These are phyloP conservation scores for Huntiella moniliformis DNA, from an alignment of 2,329 filamentous ascomycete species.

Conservation along the genomic window DNA sequence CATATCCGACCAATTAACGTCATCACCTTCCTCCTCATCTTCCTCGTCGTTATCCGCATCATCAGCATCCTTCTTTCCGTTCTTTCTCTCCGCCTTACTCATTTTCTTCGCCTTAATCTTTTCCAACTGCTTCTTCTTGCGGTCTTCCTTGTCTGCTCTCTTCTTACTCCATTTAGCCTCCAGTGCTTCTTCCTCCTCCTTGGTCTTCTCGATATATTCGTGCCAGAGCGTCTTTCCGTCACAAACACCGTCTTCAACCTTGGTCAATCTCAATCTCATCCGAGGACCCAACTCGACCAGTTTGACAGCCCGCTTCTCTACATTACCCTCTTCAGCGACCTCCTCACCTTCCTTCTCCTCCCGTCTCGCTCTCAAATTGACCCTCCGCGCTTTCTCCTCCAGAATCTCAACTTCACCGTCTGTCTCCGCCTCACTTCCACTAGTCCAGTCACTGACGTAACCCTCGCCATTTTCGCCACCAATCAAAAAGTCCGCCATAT, in stretches of 20 bases:
- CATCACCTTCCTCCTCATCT: conserved; percentile 22
- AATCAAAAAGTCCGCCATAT: conserved; percentile 88
- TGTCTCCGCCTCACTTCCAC: conserved; percentile 81
- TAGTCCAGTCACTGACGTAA: conserved; percentile 70
- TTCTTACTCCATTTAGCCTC: conserved; percentile 69
- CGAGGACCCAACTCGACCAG: conserved; percentile 81
- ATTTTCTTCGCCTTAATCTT: conserved; percentile 74
- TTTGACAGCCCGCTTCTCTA: conserved; percentile 78
- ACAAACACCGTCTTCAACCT: conserved; percentile 89
- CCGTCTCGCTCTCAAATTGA: conserved; percentile 21
- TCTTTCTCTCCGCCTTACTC: conserved; percentile 24
- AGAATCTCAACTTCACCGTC: conserved; percentile 87
- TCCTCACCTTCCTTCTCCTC: conserved; percentile 17
- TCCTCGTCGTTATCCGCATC: conserved; percentile 20
- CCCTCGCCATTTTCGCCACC: conserved; percentile 58
- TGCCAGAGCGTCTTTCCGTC: conserved; percentile 93
- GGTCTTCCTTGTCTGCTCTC: conserved; percentile 60
- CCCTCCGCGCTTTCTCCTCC: conserved; percentile 43
- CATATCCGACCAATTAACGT: conserved; percentile 17
- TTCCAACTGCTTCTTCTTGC: conserved; percentile 66
- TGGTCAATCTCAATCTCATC: conserved; percentile 74
- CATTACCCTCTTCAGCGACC: conserved; percentile 25
- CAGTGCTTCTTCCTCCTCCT: conserved; percentile 55
- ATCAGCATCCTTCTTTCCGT: conserved; percentile 18
- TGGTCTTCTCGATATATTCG: conserved; percentile 74